Conservation (phyloP, 139 green algal species). For the Chloropicon primus region DNA sequence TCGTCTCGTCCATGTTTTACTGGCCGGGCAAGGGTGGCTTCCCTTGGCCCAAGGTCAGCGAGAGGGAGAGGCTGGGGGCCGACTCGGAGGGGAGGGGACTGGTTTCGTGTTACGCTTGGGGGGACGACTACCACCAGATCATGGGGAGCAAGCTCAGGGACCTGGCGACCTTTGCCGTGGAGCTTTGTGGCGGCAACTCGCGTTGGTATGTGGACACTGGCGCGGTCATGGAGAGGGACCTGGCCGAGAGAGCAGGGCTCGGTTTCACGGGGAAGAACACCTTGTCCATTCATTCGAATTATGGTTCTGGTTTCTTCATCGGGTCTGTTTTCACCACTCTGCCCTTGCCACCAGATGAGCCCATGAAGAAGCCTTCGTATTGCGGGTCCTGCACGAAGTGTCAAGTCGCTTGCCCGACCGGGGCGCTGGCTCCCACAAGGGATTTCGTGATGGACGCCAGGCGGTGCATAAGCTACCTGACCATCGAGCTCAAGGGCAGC, state of each 20-base stretch:
- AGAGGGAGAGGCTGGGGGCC: not conserved
- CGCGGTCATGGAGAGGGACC: not conserved
- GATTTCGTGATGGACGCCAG: not conserved
- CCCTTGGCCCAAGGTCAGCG: too few relatives aligned
- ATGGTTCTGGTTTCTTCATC: not conserved
- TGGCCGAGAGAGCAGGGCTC: not conserved
- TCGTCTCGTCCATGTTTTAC: not conserved
- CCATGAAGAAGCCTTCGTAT: not conserved
- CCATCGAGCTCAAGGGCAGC: not conserved
- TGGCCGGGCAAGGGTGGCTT: not conserved
- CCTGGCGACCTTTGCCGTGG: not conserved
- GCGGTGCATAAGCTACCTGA: not conserved
- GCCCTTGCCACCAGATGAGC: not conserved
- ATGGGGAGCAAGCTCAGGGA: not conserved
- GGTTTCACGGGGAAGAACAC: not conserved
- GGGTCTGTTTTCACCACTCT: not conserved
- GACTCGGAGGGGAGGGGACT: not conserved
- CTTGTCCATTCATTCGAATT: not conserved
- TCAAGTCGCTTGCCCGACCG: not conserved
- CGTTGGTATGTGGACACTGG: not conserved
- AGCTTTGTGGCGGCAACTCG: not conserved
- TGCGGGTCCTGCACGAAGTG: not conserved
- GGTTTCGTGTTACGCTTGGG: not conserved
- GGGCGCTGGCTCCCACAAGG: not conserved
- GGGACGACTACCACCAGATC: not conserved